Base-by-base conservation (phyloP, 2,329 filamentous ascomycete species). In the Fusarium pseudonygamai region DNA sequence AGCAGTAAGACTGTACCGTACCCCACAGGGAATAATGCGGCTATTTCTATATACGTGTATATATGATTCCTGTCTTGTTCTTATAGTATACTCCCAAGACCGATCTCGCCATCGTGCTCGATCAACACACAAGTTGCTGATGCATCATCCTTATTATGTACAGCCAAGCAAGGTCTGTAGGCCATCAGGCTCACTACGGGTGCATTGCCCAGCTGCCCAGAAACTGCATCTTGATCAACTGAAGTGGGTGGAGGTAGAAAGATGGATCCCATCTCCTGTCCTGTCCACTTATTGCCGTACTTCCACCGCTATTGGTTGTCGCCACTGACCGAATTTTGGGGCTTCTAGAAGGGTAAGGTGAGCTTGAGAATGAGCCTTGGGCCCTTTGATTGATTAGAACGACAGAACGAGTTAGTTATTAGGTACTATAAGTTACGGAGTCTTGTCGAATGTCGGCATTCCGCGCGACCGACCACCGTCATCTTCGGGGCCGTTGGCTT, bases 281-380 rank as follows among this genome's bases (percentile, higher is more conserved):
- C 53, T 43, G 43, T 59, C 60, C 62, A 57, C 50, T 55, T 57
- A 67, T 62, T 71, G 57, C 64, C 67, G 59, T 69, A 64, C 37
- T 69, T 64, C 64, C 65, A 68, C 64, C 55, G 18, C 20, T 62
- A 13, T 34, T 14, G 32, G n/a, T 39, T 68, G 30, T 68, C 53
- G 53, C 69, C 65, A 73, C 71, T 71, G 56, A 57, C 52, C 53
- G 66, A 71, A 53, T 45, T 30, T 56, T 70, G 34, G 40, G 61
- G 58, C 40, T 71, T 71, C 67, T 67, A 71, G 68, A 72, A 73
- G 52, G 46, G 40, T 60, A 67, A 67, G 53, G 52, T 60, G 42
- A 68, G 50, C 40, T 30, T 52, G 26, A 47, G 28, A 43, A 60
- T 66, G 30, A 47, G 39, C 39, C 50, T 53, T 34, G 37, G 50